These are phyloP conservation scores for Phoma sp. DNA, from an alignment of 2,329 filamentous ascomycete species.

Conservation along the genomic window DNA sequence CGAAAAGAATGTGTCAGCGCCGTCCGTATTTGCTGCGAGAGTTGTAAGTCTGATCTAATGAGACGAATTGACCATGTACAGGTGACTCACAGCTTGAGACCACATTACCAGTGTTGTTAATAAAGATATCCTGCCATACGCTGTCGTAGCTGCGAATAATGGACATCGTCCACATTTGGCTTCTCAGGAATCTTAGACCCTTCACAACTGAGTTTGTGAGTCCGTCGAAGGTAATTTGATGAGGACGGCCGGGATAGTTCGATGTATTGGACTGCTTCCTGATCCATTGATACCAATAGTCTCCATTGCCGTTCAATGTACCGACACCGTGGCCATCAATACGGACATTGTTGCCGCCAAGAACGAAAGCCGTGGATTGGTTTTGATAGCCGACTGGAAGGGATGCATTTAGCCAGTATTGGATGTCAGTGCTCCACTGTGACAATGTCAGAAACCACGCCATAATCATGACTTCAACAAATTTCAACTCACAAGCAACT, in stretches of 20 bases:
- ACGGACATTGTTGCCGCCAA: slow-evolving; percentile 60
- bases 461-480: no score
- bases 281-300: slow-evolving; percentile 65
- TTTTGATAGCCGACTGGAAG: slow-evolving; percentile 45
- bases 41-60: slow-evolving; percentile 10
- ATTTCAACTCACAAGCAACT: slow-evolving; percentile 29
- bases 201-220: slow-evolving; percentile 59
- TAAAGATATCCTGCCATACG: slow-evolving; percentile 59
- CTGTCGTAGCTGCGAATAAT: slow-evolving; percentile 59
- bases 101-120: slow-evolving; percentile 55
- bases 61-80: background rate
- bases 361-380: slow-evolving; percentile 38
- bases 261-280: slow-evolving; percentile 34
- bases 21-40: slow-evolving; percentile 51
- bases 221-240: slow-evolving; percentile 60
- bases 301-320: slow-evolving; percentile 66
- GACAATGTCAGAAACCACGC: background rate
- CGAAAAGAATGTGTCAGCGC: slow-evolving; percentile 62
- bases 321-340: slow-evolving; percentile 61
- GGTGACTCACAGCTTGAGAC: slow-evolving; percentile 24
- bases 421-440: slow-evolving; percentile 36
- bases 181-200: slow-evolving; percentile 61
- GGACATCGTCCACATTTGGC: slow-evolving; percentile 68
- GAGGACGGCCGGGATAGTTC: slow-evolving; percentile 54
- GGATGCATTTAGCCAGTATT: slow-evolving; percentile 40